Evolutionary conservation across 106 monocot species (phyloP).

Genomic region (Amphibolis antarctica): DNA sequence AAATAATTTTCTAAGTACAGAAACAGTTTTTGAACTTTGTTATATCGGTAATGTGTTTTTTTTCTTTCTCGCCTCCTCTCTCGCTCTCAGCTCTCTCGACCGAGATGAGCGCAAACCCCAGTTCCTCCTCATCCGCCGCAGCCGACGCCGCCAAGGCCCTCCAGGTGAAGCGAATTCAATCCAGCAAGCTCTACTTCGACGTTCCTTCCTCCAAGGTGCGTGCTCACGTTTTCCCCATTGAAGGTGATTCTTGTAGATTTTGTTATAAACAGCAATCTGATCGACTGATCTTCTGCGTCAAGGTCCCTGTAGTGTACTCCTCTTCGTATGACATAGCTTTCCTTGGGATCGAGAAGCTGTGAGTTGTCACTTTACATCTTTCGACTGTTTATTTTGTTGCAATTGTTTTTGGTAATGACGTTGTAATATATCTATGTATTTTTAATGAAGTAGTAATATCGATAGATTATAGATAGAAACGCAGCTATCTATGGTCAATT

Average conservation of each 20-base stretch:
- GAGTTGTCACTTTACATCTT: constrained; percentile 13
- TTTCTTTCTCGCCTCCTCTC: too few species aligned
- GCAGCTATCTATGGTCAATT: too few species aligned
- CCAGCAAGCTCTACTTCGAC: constrained; percentile 93
- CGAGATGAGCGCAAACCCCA: too few species aligned
- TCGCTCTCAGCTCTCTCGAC: too few species aligned
- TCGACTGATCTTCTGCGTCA: neutral
- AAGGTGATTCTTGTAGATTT: neutral
- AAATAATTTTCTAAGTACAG: too few species aligned
- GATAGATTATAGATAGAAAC: too few species aligned
- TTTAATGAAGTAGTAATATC: too few species aligned
- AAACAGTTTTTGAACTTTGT: too few species aligned
- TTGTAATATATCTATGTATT: too few species aligned
- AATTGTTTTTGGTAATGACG: neutral
- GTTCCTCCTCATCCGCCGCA: neutral
- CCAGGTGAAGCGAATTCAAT: constrained; percentile 49
- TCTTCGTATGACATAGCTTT: constrained; percentile 73
- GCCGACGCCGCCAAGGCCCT: neutral
- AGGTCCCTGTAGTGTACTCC: constrained; percentile 85
- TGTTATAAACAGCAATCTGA: neutral
- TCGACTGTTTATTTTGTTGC: neutral
- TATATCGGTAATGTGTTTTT: too few species aligned
- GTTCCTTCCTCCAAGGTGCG: constrained; percentile 51
- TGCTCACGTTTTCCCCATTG: neutral
- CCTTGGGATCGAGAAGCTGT: constrained; percentile 92